Base-by-base conservation (phyloP, 306 rosid species). In the Biancaea sappan region DNA sequence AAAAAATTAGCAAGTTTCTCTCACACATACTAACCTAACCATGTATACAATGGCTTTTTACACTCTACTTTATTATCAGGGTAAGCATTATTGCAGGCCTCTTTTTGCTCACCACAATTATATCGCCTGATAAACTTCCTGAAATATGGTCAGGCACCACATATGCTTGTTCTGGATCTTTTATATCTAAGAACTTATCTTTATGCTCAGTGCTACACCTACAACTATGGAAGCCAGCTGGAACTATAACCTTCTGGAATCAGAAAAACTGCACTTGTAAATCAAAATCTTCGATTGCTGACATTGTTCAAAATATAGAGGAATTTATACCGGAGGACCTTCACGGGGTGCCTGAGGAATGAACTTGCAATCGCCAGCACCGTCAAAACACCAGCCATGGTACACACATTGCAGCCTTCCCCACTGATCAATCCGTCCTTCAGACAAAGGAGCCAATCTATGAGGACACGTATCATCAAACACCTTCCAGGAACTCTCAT, bases 371-470 rank as follows among this genome's bases (percentile, higher is more conserved):
- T 85, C 87, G 29, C 97, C 98, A 19, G 90, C 80, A 74, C 98
- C 97, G 84, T 86, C 82, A 65, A 94, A 94, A 73, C 98, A 94
- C 97, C 96, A 94, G 26, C 98, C 98, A 83, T 94, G 97, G 61
- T 94, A 94, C 29, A 94, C 98, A 76, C 98, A 94, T 78, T 91
- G 98, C 81, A 91, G 78, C 67, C 98, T 82, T 0, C 98, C 98
- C 97, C 94, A 88, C 48, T 85, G 94, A 83, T 94, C 98, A 74
- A 94, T 94, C 77, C 98, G 83, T 44, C 97, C 98, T 71, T 94
- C 98, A 65, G 96, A 94, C 47, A 94, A 83, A 1, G 98, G 98
- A 10, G 98, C 98, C 80, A 94, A 70, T 38, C 98, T 84, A 78
- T 94, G 98, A 53, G 98, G 98, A 83, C 98, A 94, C 0, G 74